Conservation (phyloP, 176 grass and related monocot species). For the Phyllostachys edulis region DNA sequence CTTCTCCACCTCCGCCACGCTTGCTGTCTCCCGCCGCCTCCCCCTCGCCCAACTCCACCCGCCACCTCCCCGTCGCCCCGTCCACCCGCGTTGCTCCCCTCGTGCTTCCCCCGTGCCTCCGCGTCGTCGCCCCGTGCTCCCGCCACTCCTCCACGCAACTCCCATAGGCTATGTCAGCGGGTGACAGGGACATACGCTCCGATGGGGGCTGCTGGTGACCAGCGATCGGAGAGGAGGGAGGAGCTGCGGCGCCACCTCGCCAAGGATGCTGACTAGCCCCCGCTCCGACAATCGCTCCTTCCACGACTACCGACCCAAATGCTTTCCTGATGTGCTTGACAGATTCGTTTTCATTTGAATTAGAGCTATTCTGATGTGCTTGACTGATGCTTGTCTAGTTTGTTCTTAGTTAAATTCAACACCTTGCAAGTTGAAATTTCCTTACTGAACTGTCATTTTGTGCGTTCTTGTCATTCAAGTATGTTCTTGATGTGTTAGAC, state of each 20-base stretch:
- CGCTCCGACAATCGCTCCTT: too few species aligned
- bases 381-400: neutral
- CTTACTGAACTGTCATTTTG: neutral
- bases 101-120: too few species aligned
- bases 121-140: too few species aligned
- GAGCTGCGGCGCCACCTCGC: conserved; percentile 63
- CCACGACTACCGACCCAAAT: too few species aligned
- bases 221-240: conserved; percentile 57
- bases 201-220: conserved; percentile 43
- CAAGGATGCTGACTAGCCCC: conserved; percentile 4
- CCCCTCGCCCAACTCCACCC: too few species aligned
- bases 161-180: conserved; percentile 27
- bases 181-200: conserved; percentile 61
- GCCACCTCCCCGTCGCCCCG: too few species aligned
- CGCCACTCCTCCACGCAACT: too few species aligned
- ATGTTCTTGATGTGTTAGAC: too few species aligned
- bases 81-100: too few species aligned
- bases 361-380: neutral
- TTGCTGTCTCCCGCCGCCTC: too few species aligned
- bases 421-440: neutral
- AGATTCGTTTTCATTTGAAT: neutral
- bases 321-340: neutral
- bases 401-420: neutral
- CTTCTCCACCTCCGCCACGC: too few species aligned
- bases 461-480: too few species aligned